Conservation (phyloP, 371 early-diverging fungal species). For the Mortierella polycephala region DNA sequence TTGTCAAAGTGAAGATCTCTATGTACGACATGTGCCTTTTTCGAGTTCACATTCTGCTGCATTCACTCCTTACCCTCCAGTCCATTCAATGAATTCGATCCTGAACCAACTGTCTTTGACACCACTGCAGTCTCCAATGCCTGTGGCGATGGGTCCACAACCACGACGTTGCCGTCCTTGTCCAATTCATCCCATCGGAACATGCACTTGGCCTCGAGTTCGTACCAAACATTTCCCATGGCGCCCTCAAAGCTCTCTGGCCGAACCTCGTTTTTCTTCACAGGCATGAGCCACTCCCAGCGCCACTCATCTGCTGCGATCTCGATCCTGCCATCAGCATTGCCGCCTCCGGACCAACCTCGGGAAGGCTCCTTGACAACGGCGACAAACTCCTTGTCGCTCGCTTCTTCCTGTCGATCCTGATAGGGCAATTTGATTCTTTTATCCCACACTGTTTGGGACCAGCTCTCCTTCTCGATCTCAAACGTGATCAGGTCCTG, state of each 20-base stretch:
- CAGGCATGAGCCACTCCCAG: conserved; percentile 47
- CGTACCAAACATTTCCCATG: conserved; percentile 53
- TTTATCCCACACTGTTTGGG: conserved; percentile 48
- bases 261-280: conserved; percentile 32
- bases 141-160: not conserved
- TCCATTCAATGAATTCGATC: not conserved
- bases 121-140: not conserved
- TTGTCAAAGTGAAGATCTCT: no score
- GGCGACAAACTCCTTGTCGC: conserved; percentile 16
- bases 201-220: conserved; percentile 48
- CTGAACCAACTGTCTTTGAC: not conserved
- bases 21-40: no score
- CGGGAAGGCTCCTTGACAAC: conserved; percentile 34
- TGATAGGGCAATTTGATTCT: conserved; percentile 24
- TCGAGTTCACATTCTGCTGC: no score
- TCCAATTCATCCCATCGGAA: conserved; percentile 50
- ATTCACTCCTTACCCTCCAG: not conserved
- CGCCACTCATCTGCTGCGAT: conserved; percentile 45
- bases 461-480: conserved; percentile 41
- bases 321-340: conserved; percentile 8
- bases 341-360: conserved; percentile 1
- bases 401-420: conserved; percentile 41
- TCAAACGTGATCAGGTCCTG: conserved; percentile 47
- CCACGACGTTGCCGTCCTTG: conserved; percentile 20
- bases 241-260: conserved; percentile 50